A percentile compares a stretch with the other conserved stretches of the same genome.
Evolutionary conservation across 306 rosid species (phyloP).

Genomic region (Quillaja saponaria): DNA sequence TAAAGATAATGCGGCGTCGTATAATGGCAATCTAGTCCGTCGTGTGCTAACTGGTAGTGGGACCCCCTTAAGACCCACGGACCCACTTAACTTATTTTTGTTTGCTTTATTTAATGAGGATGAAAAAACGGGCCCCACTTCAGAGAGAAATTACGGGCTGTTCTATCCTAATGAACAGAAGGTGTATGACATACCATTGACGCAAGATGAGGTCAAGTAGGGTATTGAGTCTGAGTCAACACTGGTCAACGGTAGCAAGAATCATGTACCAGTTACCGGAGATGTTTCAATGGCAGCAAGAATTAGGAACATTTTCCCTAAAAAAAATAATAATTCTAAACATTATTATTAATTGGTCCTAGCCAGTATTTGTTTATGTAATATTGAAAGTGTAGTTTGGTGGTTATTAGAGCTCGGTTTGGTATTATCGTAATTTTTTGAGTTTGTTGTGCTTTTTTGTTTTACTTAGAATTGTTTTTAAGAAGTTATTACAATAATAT

Average conservation of each 20-base stretch:
- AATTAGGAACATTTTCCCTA: no score
- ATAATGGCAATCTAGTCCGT: conserved; percentile 68
- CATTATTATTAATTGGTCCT: no score
- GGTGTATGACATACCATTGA: conserved; percentile 61
- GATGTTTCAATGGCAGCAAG: conserved; percentile 22
- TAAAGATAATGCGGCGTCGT: conserved; percentile 66
- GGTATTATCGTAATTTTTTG: no score
- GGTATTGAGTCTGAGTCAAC: neutral
- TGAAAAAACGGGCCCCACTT: conserved; percentile 69
- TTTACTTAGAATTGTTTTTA: no score
- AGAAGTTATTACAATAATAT: no score
- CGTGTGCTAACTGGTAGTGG: conserved; percentile 58
- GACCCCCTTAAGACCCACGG: conserved; percentile 58
- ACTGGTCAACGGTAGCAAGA: conserved; percentile 37
- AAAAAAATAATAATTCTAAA: no score
- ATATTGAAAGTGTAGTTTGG: no score
- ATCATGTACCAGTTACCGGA: conserved; percentile 32
- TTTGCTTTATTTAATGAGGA: conserved; percentile 84
- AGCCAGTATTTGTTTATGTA: no score
- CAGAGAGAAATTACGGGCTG: conserved; percentile 78
- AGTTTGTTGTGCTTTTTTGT: no score
- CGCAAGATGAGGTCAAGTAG: conserved; percentile 10
- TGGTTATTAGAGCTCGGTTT: no score
- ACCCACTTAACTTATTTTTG: conserved; percentile 46
- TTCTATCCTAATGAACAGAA: conserved; percentile 61